Evolutionary conservation across 192 early-diverging fungal species (phyloP).

Genomic region (Backusella tarrabulga): DNA sequence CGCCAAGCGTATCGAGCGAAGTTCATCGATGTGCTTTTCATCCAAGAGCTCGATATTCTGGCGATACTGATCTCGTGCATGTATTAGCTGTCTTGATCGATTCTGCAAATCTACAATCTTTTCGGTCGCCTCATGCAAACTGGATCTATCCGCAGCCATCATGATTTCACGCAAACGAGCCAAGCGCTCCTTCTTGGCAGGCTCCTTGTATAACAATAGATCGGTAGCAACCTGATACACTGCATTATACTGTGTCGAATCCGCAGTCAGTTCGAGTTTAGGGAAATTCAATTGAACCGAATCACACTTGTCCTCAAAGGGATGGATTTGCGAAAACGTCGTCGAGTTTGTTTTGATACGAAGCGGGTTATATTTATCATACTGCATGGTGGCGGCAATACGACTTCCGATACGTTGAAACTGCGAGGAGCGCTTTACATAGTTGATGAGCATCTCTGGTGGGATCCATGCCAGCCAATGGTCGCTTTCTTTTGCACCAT

Average conservation of each 20-base stretch:
- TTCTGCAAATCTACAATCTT: slow-evolving; percentile 61
- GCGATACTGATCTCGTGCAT: slow-evolving; percentile 32
- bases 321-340: slow-evolving; percentile 19
- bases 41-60: slow-evolving; percentile 18
- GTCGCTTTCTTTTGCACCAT: slow-evolving; percentile 41
- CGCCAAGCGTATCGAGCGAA: slow-evolving; percentile 16
- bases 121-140: slow-evolving; percentile 55
- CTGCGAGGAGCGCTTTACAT: slow-evolving; percentile 39
- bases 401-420: slow-evolving; percentile 62
- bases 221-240: slow-evolving; percentile 75
- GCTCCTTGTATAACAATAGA: slow-evolving; percentile 82
- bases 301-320: slow-evolving; percentile 62
- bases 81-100: slow-evolving; percentile 48
- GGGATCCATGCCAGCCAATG: slow-evolving; percentile 73
- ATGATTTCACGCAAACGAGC: slow-evolving; percentile 75
- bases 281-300: slow-evolving; percentile 72
- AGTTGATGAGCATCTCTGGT: slow-evolving; percentile 61
- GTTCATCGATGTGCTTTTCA: slow-evolving; percentile 30
- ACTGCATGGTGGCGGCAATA: slow-evolving; percentile 53
- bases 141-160: slow-evolving; percentile 76
- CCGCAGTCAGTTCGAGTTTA: slow-evolving; percentile 67
- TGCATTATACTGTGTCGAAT: slow-evolving; percentile 72
- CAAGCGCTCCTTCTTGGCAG: slow-evolving; percentile 67
- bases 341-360: slow-evolving; percentile 51
- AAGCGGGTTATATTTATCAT: slow-evolving; percentile 68